Evolutionary conservation across 768 basidiomycete species (phyloP).

Genomic region (Aureoboletus auriporus): DNA sequence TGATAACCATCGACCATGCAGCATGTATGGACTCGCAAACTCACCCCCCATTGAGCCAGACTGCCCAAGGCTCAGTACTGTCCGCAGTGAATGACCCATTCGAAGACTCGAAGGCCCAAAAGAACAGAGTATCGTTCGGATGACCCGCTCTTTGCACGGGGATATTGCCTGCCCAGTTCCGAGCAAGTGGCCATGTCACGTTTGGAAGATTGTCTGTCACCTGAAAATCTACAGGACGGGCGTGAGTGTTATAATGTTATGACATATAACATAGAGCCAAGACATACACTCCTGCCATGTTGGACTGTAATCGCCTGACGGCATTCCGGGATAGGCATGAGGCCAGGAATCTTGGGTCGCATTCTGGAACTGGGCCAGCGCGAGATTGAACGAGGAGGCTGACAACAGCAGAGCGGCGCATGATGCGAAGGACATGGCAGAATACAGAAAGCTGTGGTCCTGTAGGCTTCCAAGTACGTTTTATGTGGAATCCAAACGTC

Average conservation of each 20-base stretch:
- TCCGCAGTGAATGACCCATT: conserved; percentile 49
- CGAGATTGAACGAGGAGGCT: too few species aligned
- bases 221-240: conserved; percentile 44
- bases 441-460: too few species aligned
- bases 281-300: conserved; percentile 58
- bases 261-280: too few species aligned
- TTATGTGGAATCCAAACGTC: too few species aligned
- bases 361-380: too few species aligned
- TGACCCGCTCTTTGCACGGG: conserved; percentile 58
- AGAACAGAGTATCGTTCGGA: conserved; percentile 64
- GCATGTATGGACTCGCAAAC: conserved; percentile 9
- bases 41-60: conserved; percentile 72
- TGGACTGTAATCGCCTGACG: conserved; percentile 45
- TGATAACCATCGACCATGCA: neutral
- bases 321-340: conserved; percentile 40
- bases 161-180: conserved; percentile 60
- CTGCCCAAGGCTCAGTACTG: conserved; percentile 55
- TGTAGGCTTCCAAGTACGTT: too few species aligned
- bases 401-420: too few species aligned
- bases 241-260: neutral
- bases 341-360: conserved; percentile 21
- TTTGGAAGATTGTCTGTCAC: conserved; percentile 55
- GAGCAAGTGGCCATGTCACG: conserved; percentile 46
- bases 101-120: conserved; percentile 56
- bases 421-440: too few species aligned